Percentiles rank a stretch among this genome's conserved stretches.
Evolutionary conservation across 768 basidiomycete genomes (phyloP).

Genomic region (Ramaria sp.): DNA sequence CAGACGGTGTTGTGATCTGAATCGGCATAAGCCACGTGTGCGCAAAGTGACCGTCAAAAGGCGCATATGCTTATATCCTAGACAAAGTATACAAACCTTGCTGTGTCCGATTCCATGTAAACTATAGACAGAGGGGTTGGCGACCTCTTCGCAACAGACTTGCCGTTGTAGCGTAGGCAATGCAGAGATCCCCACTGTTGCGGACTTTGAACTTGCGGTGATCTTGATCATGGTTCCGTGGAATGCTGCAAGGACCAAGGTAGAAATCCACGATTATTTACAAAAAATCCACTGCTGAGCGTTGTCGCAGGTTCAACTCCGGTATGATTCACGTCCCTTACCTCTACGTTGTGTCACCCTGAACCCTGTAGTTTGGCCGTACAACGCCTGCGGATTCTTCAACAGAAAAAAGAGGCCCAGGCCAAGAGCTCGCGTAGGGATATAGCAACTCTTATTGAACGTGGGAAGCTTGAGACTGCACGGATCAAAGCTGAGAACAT

Average conservation of each 20-base stretch:
- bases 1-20: no score
- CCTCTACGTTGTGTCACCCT: neutral
- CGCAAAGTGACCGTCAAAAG: no score
- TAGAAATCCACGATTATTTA: neutral
- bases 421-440: constrained; percentile 65
- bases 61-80: no score
- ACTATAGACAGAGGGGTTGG: no score
- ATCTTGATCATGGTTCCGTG: constrained; percentile 8
- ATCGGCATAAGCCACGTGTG: no score
- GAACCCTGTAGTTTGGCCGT: constrained; percentile 54
- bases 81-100: no score
- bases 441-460: constrained; percentile 70
- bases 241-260: constrained; percentile 17
- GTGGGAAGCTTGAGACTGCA: constrained; percentile 75
- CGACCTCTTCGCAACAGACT: no score
- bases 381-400: constrained; percentile 72
- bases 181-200: neutral
- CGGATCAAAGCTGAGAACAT: constrained; percentile 78
- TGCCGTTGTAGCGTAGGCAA: no score
- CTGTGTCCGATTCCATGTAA: no score
- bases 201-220: neutral
- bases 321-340: constrained; percentile 5
- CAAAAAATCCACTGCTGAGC: neutral
- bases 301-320: constrained; percentile 11
- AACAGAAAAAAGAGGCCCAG: constrained; percentile 89